Evolutionary conservation across 2,329 filamentous ascomycete genomes (phyloP).

Genomic region (Beauveria varroae): DNA sequence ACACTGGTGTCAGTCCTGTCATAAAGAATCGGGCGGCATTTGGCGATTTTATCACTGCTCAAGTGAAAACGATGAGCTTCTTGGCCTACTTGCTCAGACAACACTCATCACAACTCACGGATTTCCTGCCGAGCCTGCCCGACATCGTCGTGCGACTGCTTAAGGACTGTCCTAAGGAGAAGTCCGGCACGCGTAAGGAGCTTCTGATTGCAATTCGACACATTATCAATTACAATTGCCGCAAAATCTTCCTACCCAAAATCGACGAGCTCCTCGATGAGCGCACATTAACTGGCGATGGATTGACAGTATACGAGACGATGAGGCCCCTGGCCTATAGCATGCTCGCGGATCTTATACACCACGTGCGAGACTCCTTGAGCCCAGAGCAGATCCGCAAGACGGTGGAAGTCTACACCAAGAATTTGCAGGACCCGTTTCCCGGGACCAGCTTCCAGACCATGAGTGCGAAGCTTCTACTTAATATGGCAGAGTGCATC

Average conservation of each 20-base stretch:
- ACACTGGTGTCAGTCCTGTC: constrained; percentile 85
- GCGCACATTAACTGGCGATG: constrained; percentile 88
- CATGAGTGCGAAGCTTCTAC: constrained; percentile 93
- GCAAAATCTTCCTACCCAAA: constrained; percentile 87
- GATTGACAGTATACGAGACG: constrained; percentile 91
- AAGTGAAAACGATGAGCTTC: constrained; percentile 99
- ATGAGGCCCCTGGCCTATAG: constrained; percentile 95
- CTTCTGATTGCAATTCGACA: constrained; percentile 92
- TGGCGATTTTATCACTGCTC: constrained; percentile 93
- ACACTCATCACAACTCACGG: constrained; percentile 76
- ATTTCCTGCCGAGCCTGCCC: constrained; percentile 80
- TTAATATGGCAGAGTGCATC: constrained; percentile 98
- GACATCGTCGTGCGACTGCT: constrained; percentile 84
- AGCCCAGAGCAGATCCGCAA: constrained; percentile 85
- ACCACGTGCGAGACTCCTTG: constrained; percentile 89
- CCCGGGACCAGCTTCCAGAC: constrained; percentile 98
- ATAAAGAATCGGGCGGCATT: constrained; percentile 93
- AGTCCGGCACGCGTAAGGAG: constrained; percentile 89
- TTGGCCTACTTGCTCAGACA: constrained; percentile 85
- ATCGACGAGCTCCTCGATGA: constrained; percentile 95
- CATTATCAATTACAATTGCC: constrained; percentile 98
- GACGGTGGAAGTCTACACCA: constrained; percentile 95
- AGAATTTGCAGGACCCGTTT: constrained; percentile 89
- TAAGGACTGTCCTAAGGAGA: constrained; percentile 90
- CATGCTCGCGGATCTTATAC: constrained; percentile 96